phyloP scores from a whole-genome alignment of 2,329 filamentous ascomycete genomes.

The Hypoxylon rubiginosum region DNA sequence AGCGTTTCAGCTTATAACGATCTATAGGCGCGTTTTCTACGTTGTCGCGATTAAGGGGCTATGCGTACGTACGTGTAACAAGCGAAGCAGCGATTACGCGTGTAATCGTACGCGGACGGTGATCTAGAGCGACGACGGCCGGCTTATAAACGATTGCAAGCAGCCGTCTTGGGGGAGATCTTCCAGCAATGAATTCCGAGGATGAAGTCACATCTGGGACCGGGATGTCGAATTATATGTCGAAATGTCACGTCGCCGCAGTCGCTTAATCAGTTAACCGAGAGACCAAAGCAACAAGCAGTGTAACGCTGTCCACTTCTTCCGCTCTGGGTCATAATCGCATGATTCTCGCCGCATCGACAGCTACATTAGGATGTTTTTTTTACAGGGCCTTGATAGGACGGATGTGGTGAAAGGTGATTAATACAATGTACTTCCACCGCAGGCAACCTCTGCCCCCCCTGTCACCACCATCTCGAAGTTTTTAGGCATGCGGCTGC shows the following conservation, averaged over 20 bases:
- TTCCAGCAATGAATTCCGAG: constrained; percentile 24
- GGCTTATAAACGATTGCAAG: constrained; percentile 3
- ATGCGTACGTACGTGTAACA: background rate
- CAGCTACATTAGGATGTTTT: constrained; percentile 24
- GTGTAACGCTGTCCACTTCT: constrained; percentile 36
- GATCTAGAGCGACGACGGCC: constrained; percentile 19
- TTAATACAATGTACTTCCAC: constrained; percentile 20
- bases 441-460: constrained; percentile 5
- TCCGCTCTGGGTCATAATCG: constrained; percentile 36
- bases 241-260: constrained; percentile 32
- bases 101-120: background rate
- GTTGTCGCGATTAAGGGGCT: background rate
- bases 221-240: constrained; percentile 21
- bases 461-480: constrained; percentile 32
- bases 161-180: constrained; percentile 1
- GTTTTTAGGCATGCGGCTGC: constrained; percentile 41
- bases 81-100: background rate
- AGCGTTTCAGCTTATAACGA: background rate
- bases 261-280: constrained; percentile 36
- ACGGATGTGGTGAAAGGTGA: constrained; percentile 25
- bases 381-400: constrained; percentile 26
- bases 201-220: constrained; percentile 8
- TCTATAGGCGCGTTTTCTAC: constrained; percentile 1
- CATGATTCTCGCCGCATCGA: constrained; percentile 34
- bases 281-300: constrained; percentile 12